Evolutionary conservation across 208 protist species (phyloP).

Genomic region (Acanthamoeba castellanii): DNA sequence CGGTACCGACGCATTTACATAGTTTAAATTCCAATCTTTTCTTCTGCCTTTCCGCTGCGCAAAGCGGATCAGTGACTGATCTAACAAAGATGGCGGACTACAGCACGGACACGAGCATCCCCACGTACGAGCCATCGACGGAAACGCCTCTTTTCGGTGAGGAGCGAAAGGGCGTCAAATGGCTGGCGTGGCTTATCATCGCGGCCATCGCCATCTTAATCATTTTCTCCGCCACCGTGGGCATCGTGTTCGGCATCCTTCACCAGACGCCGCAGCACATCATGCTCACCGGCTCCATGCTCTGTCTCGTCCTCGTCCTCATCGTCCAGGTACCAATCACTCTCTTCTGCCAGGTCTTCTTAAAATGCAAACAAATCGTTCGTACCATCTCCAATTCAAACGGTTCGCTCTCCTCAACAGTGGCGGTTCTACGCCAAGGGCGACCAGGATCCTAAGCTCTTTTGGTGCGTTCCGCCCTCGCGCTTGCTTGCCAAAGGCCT

Average conservation of each 20-base stretch:
- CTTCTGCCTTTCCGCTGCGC: no score
- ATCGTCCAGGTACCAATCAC: neutral
- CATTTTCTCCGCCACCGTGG: conserved; percentile 16
- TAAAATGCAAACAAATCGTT: no score
- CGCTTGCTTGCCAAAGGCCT: neutral
- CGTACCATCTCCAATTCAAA: neutral
- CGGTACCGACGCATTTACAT: no score
- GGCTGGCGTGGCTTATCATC: neutral
- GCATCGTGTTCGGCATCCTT: conserved; percentile 43
- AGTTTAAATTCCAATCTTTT: no score
- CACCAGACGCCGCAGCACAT: conserved; percentile 40
- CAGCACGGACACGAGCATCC: neutral
- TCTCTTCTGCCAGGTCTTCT: neutral
- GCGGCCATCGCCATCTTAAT: neutral
- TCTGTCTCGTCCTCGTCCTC: conserved; percentile 26
- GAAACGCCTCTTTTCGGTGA: conserved; percentile 63
- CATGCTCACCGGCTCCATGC: conserved; percentile 3
- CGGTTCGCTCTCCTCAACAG: neutral
- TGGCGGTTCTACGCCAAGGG: conserved; percentile 22
- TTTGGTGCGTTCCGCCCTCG: neutral
- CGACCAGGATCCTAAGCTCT: conserved; percentile 64
- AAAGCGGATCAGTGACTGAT: no score
- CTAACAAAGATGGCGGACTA: neutral
- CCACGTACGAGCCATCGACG: neutral
- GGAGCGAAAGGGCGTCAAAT: neutral